Evolutionary conservation across 768 basidiomycete genomes (phyloP).

Genomic region (Epithele typhae): DNA sequence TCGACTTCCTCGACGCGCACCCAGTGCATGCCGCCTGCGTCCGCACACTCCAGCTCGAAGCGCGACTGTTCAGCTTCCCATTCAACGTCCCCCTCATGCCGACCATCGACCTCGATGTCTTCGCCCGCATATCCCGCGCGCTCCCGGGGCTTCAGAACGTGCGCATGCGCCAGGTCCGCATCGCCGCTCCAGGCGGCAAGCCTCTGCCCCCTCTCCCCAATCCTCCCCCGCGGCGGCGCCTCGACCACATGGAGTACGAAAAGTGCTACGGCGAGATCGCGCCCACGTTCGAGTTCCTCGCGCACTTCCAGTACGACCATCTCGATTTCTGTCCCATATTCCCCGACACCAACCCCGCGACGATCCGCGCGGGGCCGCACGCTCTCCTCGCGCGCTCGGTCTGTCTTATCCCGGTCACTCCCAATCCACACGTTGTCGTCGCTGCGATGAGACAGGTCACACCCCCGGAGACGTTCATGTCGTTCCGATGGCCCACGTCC

Average conservation of each 20-base stretch:
- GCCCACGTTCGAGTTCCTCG: background rate
- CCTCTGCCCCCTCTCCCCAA: too few relatives aligned
- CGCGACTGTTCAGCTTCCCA: constrained; percentile 1
- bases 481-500: background rate
- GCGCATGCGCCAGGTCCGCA: background rate
- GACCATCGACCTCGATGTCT: background rate
- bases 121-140: background rate
- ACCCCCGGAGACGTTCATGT: background rate
- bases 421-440: background rate
- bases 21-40: background rate
- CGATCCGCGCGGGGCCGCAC: background rate
- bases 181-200: background rate
- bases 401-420: background rate
- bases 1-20: background rate
- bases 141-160: background rate
- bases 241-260: constrained; percentile 4
- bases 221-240: background rate
- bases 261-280: background rate
- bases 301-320: background rate
- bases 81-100: background rate
- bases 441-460: background rate
- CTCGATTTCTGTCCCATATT: background rate
- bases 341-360: background rate
- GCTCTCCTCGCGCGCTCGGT: background rate
- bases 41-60: background rate